Evolutionary conservation across 148 eudicot genomes (phyloP).

Genomic region (Silene uniflora): DNA sequence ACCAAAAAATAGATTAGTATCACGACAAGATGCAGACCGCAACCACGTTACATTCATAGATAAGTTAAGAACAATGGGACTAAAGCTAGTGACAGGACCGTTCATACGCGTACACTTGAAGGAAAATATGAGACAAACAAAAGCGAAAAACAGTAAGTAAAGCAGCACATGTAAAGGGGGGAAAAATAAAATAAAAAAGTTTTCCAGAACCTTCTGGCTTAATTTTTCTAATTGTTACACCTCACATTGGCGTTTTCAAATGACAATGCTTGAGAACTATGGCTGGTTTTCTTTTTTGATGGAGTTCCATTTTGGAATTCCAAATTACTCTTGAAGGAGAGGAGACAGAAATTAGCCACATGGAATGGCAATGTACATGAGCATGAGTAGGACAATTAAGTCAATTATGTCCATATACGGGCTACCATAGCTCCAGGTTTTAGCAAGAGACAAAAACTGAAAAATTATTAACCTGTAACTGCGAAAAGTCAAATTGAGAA

Average conservation of each 20-base stretch:
- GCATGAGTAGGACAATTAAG: not conserved
- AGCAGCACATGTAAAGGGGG: not conserved
- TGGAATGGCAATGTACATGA: not conserved
- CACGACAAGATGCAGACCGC: not conserved
- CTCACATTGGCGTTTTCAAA: not conserved
- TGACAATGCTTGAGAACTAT: not conserved
- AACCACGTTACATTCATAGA: not conserved
- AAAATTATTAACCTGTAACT: not conserved
- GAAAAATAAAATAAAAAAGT: not conserved
- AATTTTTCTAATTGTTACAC: not conserved
- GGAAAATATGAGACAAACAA: not conserved
- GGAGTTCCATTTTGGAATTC: slow-evolving; percentile 2
- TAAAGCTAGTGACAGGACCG: not conserved
- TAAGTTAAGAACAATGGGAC: not conserved
- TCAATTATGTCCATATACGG: not conserved
- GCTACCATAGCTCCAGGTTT: not conserved
- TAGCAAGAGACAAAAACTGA: not conserved
- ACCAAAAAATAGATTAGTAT: not conserved
- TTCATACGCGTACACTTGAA: not conserved
- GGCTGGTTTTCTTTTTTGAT: not conserved
- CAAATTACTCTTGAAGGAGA: not conserved
- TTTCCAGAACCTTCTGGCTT: not conserved
- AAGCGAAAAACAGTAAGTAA: not conserved
- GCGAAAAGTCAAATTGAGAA: not conserved
- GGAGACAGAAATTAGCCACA: not conserved